Evolutionary conservation across 768 basidiomycete species (phyloP).

Genomic region (Trametopsis cervina): DNA sequence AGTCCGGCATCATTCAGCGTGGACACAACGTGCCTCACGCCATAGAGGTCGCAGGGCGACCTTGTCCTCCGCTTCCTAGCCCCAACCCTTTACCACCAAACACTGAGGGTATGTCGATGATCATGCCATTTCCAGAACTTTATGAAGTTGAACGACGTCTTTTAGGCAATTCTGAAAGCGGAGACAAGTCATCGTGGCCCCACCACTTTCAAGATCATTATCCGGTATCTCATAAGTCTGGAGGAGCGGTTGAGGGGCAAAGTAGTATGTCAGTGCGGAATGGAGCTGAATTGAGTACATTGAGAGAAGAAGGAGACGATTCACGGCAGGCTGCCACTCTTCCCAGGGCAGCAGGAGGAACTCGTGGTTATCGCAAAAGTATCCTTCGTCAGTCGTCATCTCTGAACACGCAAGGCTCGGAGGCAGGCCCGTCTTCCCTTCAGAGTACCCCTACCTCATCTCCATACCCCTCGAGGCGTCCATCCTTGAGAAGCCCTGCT

Average conservation of each 20-base stretch:
- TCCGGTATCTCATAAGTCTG: slow-evolving; percentile 5
- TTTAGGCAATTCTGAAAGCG: slow-evolving; percentile 5
- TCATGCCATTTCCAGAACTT: neutral
- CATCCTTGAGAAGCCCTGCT: slow-evolving; percentile 10
- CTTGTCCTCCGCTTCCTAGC: slow-evolving; percentile 20
- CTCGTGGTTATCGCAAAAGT: slow-evolving; percentile 19
- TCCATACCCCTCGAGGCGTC: slow-evolving; percentile 8
- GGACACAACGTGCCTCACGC: slow-evolving; percentile 11
- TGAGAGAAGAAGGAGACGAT: slow-evolving; percentile 8
- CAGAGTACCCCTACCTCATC: neutral
- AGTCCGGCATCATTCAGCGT: slow-evolving; percentile 10
- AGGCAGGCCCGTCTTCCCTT: slow-evolving; percentile 17
- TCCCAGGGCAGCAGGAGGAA: slow-evolving; percentile 11
- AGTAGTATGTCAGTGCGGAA: slow-evolving; percentile 17
- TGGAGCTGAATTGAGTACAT: slow-evolving; percentile 14
- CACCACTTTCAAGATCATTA: slow-evolving; percentile 4
- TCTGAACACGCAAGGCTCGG: slow-evolving; percentile 13
- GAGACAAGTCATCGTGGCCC: slow-evolving; percentile 3
- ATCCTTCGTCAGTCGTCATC: slow-evolving; percentile 17
- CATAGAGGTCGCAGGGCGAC: slow-evolving; percentile 7
- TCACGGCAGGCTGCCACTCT: slow-evolving; percentile 6
- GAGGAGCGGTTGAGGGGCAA: slow-evolving; percentile 14
- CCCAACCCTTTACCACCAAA: slow-evolving; percentile 11
- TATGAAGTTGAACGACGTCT: slow-evolving; percentile 3
- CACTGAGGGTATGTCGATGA: slow-evolving; percentile 17